Conservation (phyloP, 169 alveolate species). For the Theileria sp. region DNA sequence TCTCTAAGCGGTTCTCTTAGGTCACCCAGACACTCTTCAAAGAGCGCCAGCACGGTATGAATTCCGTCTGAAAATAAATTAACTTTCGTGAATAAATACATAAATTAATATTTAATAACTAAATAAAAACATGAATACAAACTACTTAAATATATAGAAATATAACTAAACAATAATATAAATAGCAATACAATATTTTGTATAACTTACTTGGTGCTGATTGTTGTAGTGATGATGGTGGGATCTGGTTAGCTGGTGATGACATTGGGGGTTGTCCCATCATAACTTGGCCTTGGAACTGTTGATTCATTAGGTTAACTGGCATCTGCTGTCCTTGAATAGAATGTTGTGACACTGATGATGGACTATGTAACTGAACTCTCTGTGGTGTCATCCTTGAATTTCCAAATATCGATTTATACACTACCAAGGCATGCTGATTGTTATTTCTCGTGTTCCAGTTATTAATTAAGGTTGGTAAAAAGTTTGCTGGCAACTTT, state of each 20-base stretch:
- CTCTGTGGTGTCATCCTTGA: slow-evolving; percentile 7
- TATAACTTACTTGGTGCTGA: neutral
- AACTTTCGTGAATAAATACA: neutral
- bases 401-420: slow-evolving; percentile 18
- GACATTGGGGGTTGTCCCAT: neutral
- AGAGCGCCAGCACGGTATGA: slow-evolving; percentile 50
- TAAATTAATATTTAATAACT: neutral
- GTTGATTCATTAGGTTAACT: neutral
- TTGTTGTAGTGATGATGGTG: neutral
- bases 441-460: slow-evolving; percentile 52
- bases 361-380: neutral
- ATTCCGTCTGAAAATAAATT: slow-evolving; percentile 10
- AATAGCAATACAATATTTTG: neutral
- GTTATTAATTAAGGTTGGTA: slow-evolving; percentile 56
- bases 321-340: neutral
- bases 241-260: slow-evolving; percentile 3
- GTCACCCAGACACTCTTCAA: slow-evolving; percentile 70
- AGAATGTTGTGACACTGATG: neutral
- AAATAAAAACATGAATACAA: neutral
- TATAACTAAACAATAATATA: neutral
- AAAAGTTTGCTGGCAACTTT: slow-evolving; percentile 1
- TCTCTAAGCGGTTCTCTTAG: slow-evolving; percentile 75
- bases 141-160: neutral
- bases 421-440: slow-evolving; percentile 27
- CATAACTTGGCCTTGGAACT: neutral